Conservation (phyloP, 2,329 filamentous ascomycete genomes). For the Ascochyta fabae region DNA sequence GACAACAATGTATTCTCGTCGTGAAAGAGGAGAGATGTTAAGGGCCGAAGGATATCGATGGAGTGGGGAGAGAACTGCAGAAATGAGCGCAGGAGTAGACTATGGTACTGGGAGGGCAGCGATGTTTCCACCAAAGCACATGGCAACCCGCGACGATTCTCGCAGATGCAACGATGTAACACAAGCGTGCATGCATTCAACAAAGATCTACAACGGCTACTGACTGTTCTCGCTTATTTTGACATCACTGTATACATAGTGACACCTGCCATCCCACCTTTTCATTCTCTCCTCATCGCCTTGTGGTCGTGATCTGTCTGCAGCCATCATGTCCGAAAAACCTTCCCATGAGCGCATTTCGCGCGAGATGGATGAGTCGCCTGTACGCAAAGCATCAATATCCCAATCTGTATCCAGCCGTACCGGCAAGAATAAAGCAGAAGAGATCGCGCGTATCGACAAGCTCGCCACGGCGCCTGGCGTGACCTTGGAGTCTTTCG, state of each 20-base stretch:
- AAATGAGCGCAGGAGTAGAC: not conserved
- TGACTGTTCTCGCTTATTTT: conserved; percentile 7
- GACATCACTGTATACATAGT: conserved; percentile 8
- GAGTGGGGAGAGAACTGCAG: not conserved
- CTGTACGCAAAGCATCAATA: conserved; percentile 4
- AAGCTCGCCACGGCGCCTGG: conserved; percentile 34
- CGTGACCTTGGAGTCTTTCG: conserved; percentile 39
- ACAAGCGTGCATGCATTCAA: not conserved
- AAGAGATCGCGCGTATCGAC: conserved; percentile 33
- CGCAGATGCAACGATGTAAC: not conserved
- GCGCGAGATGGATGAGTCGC: conserved; percentile 8
- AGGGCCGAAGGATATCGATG: not conserved
- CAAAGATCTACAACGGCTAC: conserved; percentile 11
- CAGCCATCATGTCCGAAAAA: conserved; percentile 9
- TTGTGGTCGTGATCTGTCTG: not conserved
- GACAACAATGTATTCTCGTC: not conserved
- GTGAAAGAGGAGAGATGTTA: not conserved
- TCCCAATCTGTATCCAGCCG: conserved; percentile 10
- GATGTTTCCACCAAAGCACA: not conserved
- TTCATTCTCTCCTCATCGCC: not conserved
- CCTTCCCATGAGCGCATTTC: conserved; percentile 12
- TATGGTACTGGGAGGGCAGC: not conserved
- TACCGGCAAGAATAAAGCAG: conserved; percentile 18
- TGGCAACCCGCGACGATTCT: conserved; percentile 3
- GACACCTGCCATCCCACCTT: not conserved